Conservation (phyloP, 2,329 filamentous ascomycete species). For the Helotiales sp. region DNA sequence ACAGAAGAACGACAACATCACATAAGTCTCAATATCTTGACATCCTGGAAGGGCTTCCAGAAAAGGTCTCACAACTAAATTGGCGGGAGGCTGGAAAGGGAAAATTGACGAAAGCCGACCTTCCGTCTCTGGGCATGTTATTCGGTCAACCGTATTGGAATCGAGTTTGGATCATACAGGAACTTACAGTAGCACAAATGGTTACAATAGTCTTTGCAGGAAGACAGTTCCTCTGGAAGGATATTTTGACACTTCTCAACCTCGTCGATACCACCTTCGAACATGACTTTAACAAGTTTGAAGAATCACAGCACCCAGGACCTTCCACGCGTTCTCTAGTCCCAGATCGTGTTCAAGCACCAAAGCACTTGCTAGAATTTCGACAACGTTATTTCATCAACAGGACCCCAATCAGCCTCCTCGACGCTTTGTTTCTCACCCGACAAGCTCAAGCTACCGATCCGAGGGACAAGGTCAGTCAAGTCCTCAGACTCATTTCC, state of each 20-base stretch:
- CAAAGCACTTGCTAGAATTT: slow-evolving; percentile 5
- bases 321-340: not conserved
- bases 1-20: too few species aligned
- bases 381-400: slow-evolving; percentile 4
- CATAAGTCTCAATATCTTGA: too few species aligned
- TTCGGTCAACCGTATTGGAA: slow-evolving; percentile 13
- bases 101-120: not conserved
- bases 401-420: slow-evolving; percentile 3
- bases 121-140: not conserved
- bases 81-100: not conserved
- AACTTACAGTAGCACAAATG: slow-evolving; percentile 13
- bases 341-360: not conserved
- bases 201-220: slow-evolving; percentile 8
- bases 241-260: slow-evolving; percentile 28
- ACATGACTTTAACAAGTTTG: too few species aligned
- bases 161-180: slow-evolving; percentile 20
- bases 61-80: not conserved
- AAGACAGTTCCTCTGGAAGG: slow-evolving; percentile 9
- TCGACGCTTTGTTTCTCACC: slow-evolving; percentile 8
- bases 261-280: not conserved
- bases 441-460: slow-evolving; percentile 9
- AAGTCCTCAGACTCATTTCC: too few species aligned
- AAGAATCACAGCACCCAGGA: too few species aligned
- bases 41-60: not conserved
- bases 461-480: slow-evolving; percentile 20